Conservation (phyloP, 495 filamentous ascomycete species). For the Penicillium longicatenatum region DNA sequence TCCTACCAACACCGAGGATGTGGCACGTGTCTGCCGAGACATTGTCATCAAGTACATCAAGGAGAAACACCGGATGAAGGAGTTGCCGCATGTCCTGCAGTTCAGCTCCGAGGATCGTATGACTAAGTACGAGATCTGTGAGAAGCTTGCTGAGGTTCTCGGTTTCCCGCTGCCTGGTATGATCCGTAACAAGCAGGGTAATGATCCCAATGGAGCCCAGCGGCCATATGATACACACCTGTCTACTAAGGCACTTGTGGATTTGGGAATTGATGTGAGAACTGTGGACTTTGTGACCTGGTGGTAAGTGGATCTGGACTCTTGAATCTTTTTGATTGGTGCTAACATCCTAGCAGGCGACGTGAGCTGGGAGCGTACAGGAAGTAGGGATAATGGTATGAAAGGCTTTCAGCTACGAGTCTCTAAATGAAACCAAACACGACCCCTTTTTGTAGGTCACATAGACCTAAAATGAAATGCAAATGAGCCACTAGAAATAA, state of each 20-base stretch:
- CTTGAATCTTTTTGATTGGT: background rate
- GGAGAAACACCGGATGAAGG: slow-evolving; percentile 36
- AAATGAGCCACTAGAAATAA: background rate
- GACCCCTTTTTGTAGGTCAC: background rate
- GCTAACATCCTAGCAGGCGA: slow-evolving; percentile 30
- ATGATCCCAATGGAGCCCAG: slow-evolving; percentile 74
- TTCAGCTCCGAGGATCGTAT: slow-evolving; percentile 85
- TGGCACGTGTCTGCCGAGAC: slow-evolving; percentile 75
- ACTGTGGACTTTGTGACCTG: slow-evolving; percentile 78
- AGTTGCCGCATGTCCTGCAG: slow-evolving; percentile 74
- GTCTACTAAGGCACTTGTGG: slow-evolving; percentile 71
- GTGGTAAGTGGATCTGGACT: slow-evolving; percentile 62
- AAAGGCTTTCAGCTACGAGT: background rate
- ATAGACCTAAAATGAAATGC: background rate
- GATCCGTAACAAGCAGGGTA: slow-evolving; percentile 69
- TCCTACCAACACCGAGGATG: slow-evolving; percentile 86
- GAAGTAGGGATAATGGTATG: slow-evolving; percentile 25
- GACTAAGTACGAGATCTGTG: slow-evolving; percentile 91
- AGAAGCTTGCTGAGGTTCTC: slow-evolving; percentile 78
- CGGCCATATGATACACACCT: slow-evolving; percentile 90
- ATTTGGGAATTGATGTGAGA: slow-evolving; percentile 73
- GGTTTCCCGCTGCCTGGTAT: slow-evolving; percentile 73
- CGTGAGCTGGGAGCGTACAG: slow-evolving; percentile 41
- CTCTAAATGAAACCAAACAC: background rate
- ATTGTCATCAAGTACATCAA: slow-evolving; percentile 68